Evolutionary conservation across 1,284 basidiomycete species (phyloP).

Genomic region (Ustilago hordei): DNA sequence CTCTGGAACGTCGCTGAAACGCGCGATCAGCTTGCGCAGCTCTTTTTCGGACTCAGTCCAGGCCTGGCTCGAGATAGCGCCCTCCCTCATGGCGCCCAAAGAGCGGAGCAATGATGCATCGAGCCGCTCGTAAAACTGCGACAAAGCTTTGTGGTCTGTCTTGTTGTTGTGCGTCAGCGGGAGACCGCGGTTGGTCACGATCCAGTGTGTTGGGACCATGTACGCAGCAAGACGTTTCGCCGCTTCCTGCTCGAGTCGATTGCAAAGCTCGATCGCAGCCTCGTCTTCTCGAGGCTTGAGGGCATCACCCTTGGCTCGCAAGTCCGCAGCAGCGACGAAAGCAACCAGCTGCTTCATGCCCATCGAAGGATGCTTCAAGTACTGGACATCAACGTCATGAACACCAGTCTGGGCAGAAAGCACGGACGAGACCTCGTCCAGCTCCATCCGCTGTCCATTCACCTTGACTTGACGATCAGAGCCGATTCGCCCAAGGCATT

Average conservation of each 20-base stretch:
- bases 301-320: slow-evolving; percentile 4
- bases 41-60: slow-evolving; percentile 41
- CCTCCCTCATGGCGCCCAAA: slow-evolving; percentile 30
- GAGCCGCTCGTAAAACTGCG: slow-evolving; percentile 31
- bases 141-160: slow-evolving; percentile 56
- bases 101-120: slow-evolving; percentile 29
- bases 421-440: slow-evolving; percentile 64
- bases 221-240: slow-evolving; percentile 55
- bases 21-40: slow-evolving; percentile 36
- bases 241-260: slow-evolving; percentile 45
- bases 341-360: slow-evolving; percentile 62
- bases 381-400: slow-evolving; percentile 59
- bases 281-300: slow-evolving; percentile 34
- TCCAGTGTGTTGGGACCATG: slow-evolving; percentile 64
- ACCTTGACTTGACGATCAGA: slow-evolving; percentile 67
- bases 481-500: slow-evolving; percentile 63
- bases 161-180: slow-evolving; percentile 68
- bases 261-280: slow-evolving; percentile 37
- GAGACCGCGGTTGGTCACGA: slow-evolving; percentile 45
- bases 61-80: slow-evolving; percentile 13
- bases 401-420: slow-evolving; percentile 42
- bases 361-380: slow-evolving; percentile 60
- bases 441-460: slow-evolving; percentile 68
- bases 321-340: slow-evolving; percentile 40
- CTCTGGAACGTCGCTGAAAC: slow-evolving; percentile 28